phyloP scores from a whole-genome alignment of 768 basidiomycete genomes.

The Tulasnella sp. region DNA sequence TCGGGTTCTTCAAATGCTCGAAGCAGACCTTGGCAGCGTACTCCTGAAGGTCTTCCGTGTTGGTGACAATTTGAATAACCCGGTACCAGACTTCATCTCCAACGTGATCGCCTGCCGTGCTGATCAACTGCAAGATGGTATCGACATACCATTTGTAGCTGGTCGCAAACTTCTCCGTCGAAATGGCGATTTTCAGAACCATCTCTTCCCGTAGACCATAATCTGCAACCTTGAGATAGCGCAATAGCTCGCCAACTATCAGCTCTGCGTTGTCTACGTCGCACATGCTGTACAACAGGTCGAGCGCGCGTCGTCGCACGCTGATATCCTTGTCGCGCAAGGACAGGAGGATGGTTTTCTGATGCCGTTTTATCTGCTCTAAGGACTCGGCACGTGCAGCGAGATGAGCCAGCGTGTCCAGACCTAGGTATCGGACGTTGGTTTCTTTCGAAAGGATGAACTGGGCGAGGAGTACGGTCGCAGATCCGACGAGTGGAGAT shows the following conservation, averaged over 20 bases:
- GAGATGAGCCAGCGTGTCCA: slow-evolving; percentile 97
- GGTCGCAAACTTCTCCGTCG: slow-evolving; percentile 97
- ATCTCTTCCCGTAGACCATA: slow-evolving; percentile 95
- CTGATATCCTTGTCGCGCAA: slow-evolving; percentile 97
- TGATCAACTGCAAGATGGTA: slow-evolving; percentile 91
- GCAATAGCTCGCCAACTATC: slow-evolving; percentile 89
- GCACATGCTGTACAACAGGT: slow-evolving; percentile 98
- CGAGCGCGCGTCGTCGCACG: slow-evolving; percentile 85
- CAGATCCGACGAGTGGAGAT: slow-evolving; percentile 78
- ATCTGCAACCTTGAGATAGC: slow-evolving; percentile 93
- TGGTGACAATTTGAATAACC: slow-evolving; percentile 96
- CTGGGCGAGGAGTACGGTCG: slow-evolving; percentile 83
- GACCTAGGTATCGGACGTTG: slow-evolving; percentile 92
- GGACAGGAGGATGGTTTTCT: slow-evolving; percentile 88
- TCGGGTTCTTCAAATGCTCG: slow-evolving; percentile 76
- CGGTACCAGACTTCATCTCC: slow-evolving; percentile 99
- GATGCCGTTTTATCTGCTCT: slow-evolving; percentile 88
- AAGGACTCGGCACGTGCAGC: slow-evolving; percentile 89
- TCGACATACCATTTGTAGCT: slow-evolving; percentile 99
- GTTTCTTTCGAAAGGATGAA: slow-evolving; percentile 99
- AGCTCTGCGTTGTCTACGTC: slow-evolving; percentile 93
- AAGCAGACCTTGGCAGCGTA: slow-evolving; percentile 92
- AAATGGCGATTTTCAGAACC: slow-evolving; percentile 96
- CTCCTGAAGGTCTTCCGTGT: slow-evolving; percentile 93
- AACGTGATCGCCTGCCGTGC: slow-evolving; percentile 95